Percentiles rank a stretch among this genome's conserved stretches.
Evolutionary conservation across 176 grass and related monocot genomes (phyloP).

Genomic region (Phoenix roebelenii): DNA sequence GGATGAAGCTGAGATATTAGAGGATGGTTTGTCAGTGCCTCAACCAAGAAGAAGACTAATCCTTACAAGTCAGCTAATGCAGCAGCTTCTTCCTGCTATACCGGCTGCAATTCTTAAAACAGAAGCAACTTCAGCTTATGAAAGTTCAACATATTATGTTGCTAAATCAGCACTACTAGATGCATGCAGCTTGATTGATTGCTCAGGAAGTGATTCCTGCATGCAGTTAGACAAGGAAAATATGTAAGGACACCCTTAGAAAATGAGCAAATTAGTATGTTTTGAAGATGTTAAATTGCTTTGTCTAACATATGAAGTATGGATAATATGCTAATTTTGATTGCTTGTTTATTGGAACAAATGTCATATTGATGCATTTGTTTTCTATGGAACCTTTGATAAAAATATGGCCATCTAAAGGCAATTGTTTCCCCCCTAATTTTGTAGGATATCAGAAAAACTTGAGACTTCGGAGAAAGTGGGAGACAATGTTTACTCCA

Average conservation of each 20-base stretch:
- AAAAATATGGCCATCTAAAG: too few relatives aligned
- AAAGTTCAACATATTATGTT: conserved; percentile 52
- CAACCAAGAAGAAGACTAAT: conserved; percentile 58
- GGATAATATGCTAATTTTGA: too few relatives aligned
- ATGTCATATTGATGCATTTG: too few relatives aligned
- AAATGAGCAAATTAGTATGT: background rate
- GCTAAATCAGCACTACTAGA: conserved; percentile 65
- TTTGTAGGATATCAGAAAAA: conserved; percentile 51
- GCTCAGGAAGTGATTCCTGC: conserved; percentile 30
- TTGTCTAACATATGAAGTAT: too few relatives aligned
- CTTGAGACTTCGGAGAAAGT: conserved; percentile 41
- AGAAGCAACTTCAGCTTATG: conserved; percentile 58
- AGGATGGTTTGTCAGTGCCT: conserved; percentile 35
- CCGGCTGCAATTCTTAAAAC: conserved; percentile 52
- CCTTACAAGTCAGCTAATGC: conserved; percentile 66
- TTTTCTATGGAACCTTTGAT: too few relatives aligned
- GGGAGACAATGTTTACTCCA: conserved; percentile 46
- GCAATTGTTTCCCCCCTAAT: conserved; percentile 5
- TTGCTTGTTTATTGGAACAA: too few relatives aligned
- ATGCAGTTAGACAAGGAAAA: conserved; percentile 36
- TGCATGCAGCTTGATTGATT: conserved; percentile 58
- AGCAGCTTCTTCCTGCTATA: conserved; percentile 73
- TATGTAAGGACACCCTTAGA: conserved; percentile 35
- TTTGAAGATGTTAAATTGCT: too few relatives aligned
- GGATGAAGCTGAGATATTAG: conserved; percentile 63